These are phyloP conservation scores for Pichia rugopelliculosa DNA, from an alignment of 805 yeast species.

Conservation along the genomic window DNA sequence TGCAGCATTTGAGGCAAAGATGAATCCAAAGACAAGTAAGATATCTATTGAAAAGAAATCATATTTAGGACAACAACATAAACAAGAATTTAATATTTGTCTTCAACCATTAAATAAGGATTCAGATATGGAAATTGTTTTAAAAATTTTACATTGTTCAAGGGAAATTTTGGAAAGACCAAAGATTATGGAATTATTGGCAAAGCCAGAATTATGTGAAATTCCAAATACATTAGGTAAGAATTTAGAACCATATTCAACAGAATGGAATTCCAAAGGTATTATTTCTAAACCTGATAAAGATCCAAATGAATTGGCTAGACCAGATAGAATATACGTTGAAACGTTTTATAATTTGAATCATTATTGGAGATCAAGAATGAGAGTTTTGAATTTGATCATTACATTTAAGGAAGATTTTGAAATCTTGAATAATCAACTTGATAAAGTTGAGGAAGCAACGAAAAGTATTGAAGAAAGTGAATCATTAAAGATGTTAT, in stretches of 20 bases:
- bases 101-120: conserved; percentile 65
- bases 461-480: conserved; percentile 59
- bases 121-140: conserved; percentile 58
- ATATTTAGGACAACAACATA: conserved; percentile 72
- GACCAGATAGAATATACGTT: conserved; percentile 80
- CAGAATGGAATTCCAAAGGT: conserved; percentile 50
- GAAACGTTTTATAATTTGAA: conserved; percentile 78
- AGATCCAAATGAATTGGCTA: conserved; percentile 67
- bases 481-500: conserved; percentile 57
- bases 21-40: conserved; percentile 36
- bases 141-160: conserved; percentile 71
- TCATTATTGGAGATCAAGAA: conserved; percentile 87
- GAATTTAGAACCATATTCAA: conserved; percentile 72
- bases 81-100: conserved; percentile 94
- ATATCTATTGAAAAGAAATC: conserved; percentile 50
- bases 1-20: conserved; percentile 69
- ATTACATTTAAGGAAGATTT: conserved; percentile 75
- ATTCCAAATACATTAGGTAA: conserved; percentile 64
- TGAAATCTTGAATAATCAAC: conserved; percentile 56
- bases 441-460: conserved; percentile 68
- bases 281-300: conserved; percentile 45
- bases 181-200: conserved; percentile 79
- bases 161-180: conserved; percentile 57
- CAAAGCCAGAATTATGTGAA: conserved; percentile 67
- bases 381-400: conserved; percentile 68